Conservation (phyloP, 371 early-diverging fungal genomes). For the Coemansia sp. region DNA sequence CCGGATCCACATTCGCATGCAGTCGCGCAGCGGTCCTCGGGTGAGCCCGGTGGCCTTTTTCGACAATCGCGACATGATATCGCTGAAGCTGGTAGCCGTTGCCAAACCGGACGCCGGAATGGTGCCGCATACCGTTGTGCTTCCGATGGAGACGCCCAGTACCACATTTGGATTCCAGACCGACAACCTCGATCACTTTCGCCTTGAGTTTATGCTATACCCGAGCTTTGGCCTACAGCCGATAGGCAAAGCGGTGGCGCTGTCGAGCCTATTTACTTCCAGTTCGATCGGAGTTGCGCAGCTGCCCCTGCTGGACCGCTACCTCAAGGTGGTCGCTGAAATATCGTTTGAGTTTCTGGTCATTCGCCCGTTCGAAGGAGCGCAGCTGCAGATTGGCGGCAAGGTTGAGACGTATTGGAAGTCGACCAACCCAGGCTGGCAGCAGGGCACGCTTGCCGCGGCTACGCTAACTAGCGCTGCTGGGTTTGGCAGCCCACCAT, state of each 20-base stretch:
- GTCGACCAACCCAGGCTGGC: conserved; percentile 54
- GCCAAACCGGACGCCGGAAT: conserved; percentile 83
- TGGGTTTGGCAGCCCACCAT: conserved; percentile 16
- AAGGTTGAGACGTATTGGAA: conserved; percentile 97
- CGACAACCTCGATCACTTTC: conserved; percentile 69
- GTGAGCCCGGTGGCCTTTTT: conserved; percentile 46
- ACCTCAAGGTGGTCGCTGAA: conserved; percentile 87
- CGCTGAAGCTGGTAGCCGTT: conserved; percentile 61
- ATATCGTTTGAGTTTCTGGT: conserved; percentile 77
- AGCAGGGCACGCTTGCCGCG: conserved; percentile 11
- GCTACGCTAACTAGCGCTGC: neutral
- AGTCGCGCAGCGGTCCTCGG: conserved; percentile 36
- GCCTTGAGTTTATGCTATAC: conserved; percentile 86
- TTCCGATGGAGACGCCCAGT: conserved; percentile 73
- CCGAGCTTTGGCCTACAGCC: conserved; percentile 93
- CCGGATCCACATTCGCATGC: conserved; percentile 73
- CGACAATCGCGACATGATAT: conserved; percentile 56
- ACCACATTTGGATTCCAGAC: conserved; percentile 78
- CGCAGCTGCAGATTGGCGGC: conserved; percentile 87
- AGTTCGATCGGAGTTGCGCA: conserved; percentile 33
- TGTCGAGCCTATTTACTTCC: conserved; percentile 66
- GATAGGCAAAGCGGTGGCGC: conserved; percentile 84
- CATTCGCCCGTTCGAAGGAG: conserved; percentile 84
- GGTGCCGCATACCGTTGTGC: conserved; percentile 86
- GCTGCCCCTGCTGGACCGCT: conserved; percentile 81